Base-by-base conservation (phyloP, 2,329 filamentous ascomycete genomes). In the Fusarium sp. region DNA sequence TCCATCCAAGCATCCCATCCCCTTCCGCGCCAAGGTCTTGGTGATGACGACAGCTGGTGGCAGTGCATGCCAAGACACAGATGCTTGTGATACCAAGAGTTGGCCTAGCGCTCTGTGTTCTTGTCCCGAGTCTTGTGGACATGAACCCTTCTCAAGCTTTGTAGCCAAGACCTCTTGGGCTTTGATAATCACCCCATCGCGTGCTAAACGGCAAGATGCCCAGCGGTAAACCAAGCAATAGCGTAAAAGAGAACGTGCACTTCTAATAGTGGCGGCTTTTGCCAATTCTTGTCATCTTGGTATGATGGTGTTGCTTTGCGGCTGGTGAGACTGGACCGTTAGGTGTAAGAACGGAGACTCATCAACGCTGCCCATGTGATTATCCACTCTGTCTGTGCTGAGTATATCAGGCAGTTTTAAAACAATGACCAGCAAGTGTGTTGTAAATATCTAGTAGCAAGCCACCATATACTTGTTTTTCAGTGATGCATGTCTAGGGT, bases 1-100 rank as follows among this genome's bases (percentile, higher is more conserved):
- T 49, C 47, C 23, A 11, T 48, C 17, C 30, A 56, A 63, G 45
- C 50, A 60, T 26, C 55, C 46, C 46, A 60, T 42, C 24, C 32
- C 46, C 46, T 52, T 50, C 59, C 19, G 20, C 46, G 71, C 71
- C 71, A 73, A 73, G 70, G 48, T 62, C 67, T 73, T 73, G 67
- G 61, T 28, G 50, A 67, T 70, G 66, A 63, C 64, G 68, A 70
- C 66, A 73, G 64, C 56, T 57, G 68, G 71, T 71, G 71, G 71
- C 71, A 70, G 71, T 73, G 71, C 71, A 73, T 45, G 46, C 48
- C 42, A 58, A 42, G 50, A 34, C 36, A 40, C 30, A 34, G 28
- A 46, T 53, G 50, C 50, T 45, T 45, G 26, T 52, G 49, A 30
- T 19, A 39, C 24, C 14, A 34, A 40, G 15, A 34, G 26, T 44